phyloP scores from a whole-genome alignment of 345 rosid genomes.

The Theobroma cacao region DNA sequence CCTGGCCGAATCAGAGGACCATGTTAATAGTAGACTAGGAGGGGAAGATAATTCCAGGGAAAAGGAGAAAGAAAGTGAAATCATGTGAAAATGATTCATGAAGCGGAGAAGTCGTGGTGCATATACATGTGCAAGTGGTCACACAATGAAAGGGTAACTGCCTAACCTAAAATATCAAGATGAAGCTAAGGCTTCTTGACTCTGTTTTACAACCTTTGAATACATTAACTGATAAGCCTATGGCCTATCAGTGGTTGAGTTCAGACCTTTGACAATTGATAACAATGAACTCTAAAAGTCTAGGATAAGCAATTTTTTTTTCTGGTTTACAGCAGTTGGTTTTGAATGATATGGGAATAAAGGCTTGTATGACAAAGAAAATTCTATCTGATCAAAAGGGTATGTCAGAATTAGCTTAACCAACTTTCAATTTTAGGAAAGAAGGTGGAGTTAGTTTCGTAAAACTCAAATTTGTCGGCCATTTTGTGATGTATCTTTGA shows the following conservation, averaged over 20 bases:
- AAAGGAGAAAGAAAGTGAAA: not conserved
- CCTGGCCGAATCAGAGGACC: not conserved
- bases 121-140: too few relatives aligned
- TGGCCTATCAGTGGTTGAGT: too few relatives aligned
- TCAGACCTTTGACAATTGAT: too few relatives aligned
- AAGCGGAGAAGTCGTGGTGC: too few relatives aligned
- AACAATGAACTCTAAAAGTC: too few relatives aligned
- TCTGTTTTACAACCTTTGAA: too few relatives aligned
- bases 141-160: too few relatives aligned
- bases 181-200: too few relatives aligned
- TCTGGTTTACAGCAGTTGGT: not conserved
- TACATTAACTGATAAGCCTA: too few relatives aligned
- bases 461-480: conserved; percentile 1
- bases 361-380: not conserved
- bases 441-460: not conserved
- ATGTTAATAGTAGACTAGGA: not conserved
- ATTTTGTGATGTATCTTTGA: not conserved
- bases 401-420: not conserved
- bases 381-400: not conserved
- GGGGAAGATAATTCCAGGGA: not conserved
- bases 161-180: not conserved
- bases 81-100: not conserved
- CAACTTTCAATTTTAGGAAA: not conserved
- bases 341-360: not conserved
- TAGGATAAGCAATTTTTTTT: not conserved